Percentiles rank a stretch among this genome's conserved stretches.
phyloP scores from a whole-genome alignment of 495 filamentous ascomycete genomes.

The Podospora comata region DNA sequence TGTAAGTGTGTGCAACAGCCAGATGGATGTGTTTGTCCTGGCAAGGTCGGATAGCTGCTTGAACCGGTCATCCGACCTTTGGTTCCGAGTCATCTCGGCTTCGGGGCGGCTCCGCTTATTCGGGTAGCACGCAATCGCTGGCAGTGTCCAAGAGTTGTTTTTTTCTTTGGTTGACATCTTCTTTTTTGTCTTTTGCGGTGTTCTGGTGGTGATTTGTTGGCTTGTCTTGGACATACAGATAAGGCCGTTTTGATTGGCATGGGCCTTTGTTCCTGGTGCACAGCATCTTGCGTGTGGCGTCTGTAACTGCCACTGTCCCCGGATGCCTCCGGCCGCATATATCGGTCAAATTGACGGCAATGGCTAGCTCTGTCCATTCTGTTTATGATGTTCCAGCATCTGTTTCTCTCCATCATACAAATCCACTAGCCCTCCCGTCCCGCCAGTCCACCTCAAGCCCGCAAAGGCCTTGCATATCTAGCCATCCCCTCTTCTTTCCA shows the following conservation, averaged over 20 bases:
- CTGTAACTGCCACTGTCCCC: no score
- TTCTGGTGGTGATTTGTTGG: not conserved
- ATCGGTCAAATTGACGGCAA: no score
- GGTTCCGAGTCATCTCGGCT: not conserved
- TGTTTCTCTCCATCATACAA: not conserved
- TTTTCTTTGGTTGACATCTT: not conserved
- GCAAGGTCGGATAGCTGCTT: not conserved
- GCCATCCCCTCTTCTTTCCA: not conserved
- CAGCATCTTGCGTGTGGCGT: no score
- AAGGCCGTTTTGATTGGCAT: no score
- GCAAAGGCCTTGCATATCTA: not conserved
- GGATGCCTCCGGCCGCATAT: no score
- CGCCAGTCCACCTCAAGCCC: not conserved
- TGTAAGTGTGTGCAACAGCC: not conserved
- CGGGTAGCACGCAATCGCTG: not conserved
- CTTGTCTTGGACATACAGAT: no score
- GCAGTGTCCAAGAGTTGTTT: slow-evolving; percentile 1
- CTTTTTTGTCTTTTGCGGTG: not conserved
- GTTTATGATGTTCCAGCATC: not conserved
- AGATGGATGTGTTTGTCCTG: not conserved
- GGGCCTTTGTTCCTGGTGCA: no score
- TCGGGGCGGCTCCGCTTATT: not conserved
- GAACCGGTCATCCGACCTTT: not conserved
- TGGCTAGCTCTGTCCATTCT: not conserved
- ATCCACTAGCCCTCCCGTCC: not conserved